Conservation (phyloP, 495 filamentous ascomycete species). For the Coniosporium apollinis region DNA sequence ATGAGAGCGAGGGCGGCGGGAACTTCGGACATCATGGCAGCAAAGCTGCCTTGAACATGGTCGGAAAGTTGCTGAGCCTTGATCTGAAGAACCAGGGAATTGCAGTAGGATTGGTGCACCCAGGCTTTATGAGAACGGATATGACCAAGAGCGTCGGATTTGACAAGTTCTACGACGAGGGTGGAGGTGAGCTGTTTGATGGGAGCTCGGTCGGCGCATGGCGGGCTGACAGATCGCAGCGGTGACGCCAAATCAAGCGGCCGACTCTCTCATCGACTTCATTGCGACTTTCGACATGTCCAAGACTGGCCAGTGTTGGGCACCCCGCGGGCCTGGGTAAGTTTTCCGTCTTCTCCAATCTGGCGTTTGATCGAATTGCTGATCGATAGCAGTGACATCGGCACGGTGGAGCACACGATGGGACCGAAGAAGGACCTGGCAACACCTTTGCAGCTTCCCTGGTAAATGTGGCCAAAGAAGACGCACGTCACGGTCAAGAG, state of each 20-base stretch:
- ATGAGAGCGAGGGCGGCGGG: constrained; percentile 50
- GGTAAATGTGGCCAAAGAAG: constrained; percentile 32
- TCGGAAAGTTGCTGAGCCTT: constrained; percentile 49
- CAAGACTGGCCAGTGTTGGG: constrained; percentile 56
- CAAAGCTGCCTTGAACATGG: constrained; percentile 62
- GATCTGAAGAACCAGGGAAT: constrained; percentile 48
- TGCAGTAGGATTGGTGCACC: constrained; percentile 50
- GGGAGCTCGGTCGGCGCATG: constrained; percentile 2
- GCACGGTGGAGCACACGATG: constrained; percentile 45
- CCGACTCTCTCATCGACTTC: constrained; percentile 42
- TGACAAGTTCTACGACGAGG: constrained; percentile 51
- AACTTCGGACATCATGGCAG: constrained; percentile 59
- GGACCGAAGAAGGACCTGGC: constrained; percentile 35
- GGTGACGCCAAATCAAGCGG: constrained; percentile 50
- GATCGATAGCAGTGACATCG: constrained; percentile 39
- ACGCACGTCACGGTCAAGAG: too few relatives aligned
- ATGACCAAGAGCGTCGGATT: constrained; percentile 56
- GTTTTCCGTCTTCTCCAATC: constrained; percentile 9
- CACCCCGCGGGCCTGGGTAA: constrained; percentile 47
- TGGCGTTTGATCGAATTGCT: constrained; percentile 3
- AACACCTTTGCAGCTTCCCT: constrained; percentile 51
- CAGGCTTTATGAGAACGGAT: constrained; percentile 61
- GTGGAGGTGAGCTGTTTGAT: constrained; percentile 35
- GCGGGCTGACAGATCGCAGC: constrained; percentile 19
- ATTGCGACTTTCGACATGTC: constrained; percentile 44